Conservation (phyloP, 73 alveolate genomes). For the Stentor coeruleus region DNA sequence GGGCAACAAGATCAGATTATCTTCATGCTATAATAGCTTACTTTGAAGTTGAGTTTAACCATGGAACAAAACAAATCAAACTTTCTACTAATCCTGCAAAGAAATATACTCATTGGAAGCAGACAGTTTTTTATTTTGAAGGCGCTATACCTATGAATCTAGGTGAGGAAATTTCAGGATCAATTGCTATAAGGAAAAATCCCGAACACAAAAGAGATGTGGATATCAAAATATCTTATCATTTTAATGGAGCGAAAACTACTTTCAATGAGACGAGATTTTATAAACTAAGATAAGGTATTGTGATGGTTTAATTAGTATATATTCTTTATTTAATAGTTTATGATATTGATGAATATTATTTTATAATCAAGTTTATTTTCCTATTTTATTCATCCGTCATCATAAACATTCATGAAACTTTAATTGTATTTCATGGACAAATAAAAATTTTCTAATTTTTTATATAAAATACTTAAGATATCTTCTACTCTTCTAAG, state of each 20-base stretch:
- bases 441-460: no score
- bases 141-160: conserved; percentile 44
- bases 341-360: no score
- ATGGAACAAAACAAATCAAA: conserved; percentile 57
- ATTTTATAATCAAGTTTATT: no score
- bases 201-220: conserved; percentile 66
- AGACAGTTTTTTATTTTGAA: conserved; percentile 68
- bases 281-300: no score
- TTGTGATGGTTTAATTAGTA: no score
- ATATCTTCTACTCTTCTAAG: no score
- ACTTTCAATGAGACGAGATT: no score
- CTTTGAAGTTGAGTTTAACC: conserved; percentile 81
- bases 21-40: conserved; percentile 83
- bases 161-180: conserved; percentile 73
- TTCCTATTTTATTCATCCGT: no score
- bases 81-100: conserved; percentile 90
- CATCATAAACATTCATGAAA: no score
- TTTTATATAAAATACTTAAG: no score
- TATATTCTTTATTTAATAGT: no score
- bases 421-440: no score
- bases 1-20: conserved; percentile 5
- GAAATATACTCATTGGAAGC: conserved; percentile 85
- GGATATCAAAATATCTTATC: conserved; percentile 61
- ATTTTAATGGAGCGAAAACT: not conserved
- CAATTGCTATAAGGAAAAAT: conserved; percentile 67